phyloP scores from a whole-genome alignment of 768 basidiomycete species.

The Cantharellus anzutake region DNA sequence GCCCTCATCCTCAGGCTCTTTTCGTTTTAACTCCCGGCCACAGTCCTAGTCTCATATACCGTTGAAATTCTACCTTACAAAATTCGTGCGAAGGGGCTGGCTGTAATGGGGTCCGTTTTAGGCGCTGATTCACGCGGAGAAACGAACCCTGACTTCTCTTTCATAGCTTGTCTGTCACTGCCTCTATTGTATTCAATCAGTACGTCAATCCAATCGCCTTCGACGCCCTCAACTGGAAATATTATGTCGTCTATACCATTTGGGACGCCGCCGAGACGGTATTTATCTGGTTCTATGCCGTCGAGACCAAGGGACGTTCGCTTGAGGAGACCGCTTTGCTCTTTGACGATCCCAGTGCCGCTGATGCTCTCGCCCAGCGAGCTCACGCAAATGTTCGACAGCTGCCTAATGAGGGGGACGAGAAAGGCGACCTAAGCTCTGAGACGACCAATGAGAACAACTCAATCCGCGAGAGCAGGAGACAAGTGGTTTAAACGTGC shows the following conservation, averaged over 20 bases:
- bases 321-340: constrained; percentile 13
- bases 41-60: too few species aligned
- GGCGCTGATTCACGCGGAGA: background rate
- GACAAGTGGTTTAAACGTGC: too few species aligned
- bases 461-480: background rate
- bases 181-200: constrained; percentile 8
- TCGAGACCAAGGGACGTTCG: constrained; percentile 11
- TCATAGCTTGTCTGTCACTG: background rate
- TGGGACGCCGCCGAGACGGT: background rate
- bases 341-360: constrained; percentile 9
- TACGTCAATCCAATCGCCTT: constrained; percentile 12
- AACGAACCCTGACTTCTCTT: background rate
- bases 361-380: background rate
- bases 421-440: background rate
- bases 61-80: too few species aligned
- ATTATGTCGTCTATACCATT: constrained; percentile 3
- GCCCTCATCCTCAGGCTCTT: too few species aligned
- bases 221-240: background rate
- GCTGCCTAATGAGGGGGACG: background rate
- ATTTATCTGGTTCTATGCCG: constrained; percentile 3
- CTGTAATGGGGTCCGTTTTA: background rate
- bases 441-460: background rate
- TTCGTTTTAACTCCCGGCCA: too few species aligned
- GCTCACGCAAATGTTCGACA: background rate
- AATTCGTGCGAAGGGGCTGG: too few species aligned